Percentiles rank a stretch among this genome's conserved stretches.
Conservation (phyloP, 768 basidiomycete genomes). For the Boletus bicolor region DNA sequence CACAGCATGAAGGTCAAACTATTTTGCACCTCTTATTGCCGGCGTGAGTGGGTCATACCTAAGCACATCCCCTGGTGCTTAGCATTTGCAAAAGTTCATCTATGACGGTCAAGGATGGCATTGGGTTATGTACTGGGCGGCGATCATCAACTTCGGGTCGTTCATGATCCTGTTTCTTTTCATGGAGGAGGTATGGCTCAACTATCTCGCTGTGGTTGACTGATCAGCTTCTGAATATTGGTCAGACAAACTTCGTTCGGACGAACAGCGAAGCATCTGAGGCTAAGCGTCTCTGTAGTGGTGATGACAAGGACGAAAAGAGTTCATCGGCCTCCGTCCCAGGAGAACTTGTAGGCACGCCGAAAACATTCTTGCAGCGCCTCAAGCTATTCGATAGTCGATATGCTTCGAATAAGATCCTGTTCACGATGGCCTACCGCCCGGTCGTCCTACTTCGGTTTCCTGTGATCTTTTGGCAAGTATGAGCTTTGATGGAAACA, state of each 20-base stretch:
- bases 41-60: slow-evolving; percentile 8
- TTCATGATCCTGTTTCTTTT: slow-evolving; percentile 16
- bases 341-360: slow-evolving; percentile 9
- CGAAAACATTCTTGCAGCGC: slow-evolving; percentile 12
- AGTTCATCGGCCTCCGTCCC: slow-evolving; percentile 6
- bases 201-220: neutral
- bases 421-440: slow-evolving; percentile 19
- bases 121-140: slow-evolving; percentile 24
- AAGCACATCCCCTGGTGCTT: neutral
- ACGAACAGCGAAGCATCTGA: slow-evolving; percentile 18
- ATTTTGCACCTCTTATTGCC: slow-evolving; percentile 21
- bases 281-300: neutral
- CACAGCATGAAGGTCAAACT: slow-evolving; percentile 12
- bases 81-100: slow-evolving; percentile 11
- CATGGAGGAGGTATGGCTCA: slow-evolving; percentile 16
- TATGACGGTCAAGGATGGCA: slow-evolving; percentile 21
- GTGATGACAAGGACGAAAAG: slow-evolving; percentile 9
- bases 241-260: slow-evolving; percentile 18
- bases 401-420: slow-evolving; percentile 19
- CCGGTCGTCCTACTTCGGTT: slow-evolving; percentile 18
- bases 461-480: slow-evolving; percentile 20
- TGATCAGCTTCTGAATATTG: neutral
- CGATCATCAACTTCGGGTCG: slow-evolving; percentile 18
- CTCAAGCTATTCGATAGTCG: slow-evolving; percentile 14
- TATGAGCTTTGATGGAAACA: neutral